Evolutionary conservation across 2,329 filamentous ascomycete genomes (phyloP).

Genomic region (Penicillium aurantiogriseum): DNA sequence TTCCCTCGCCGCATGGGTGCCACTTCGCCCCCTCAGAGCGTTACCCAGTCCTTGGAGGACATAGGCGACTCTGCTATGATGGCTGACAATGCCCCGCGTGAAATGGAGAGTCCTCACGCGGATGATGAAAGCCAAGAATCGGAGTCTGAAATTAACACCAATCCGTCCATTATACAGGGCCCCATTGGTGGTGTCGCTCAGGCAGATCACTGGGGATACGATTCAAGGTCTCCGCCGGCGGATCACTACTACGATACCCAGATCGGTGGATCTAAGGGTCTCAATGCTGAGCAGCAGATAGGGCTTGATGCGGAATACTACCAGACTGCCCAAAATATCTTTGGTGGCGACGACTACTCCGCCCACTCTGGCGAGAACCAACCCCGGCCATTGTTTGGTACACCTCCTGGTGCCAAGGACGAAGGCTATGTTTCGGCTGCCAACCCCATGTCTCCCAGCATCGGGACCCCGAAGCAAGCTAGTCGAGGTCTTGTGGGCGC

Average conservation of each 20-base stretch:
- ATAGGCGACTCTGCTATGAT: slow-evolving; percentile 54
- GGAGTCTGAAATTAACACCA: slow-evolving; percentile 69
- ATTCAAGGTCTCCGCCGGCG: slow-evolving; percentile 52
- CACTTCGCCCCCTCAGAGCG: slow-evolving; percentile 56
- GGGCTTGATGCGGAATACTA: slow-evolving; percentile 62
- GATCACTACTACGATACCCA: slow-evolving; percentile 40
- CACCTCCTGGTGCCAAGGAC: slow-evolving; percentile 65
- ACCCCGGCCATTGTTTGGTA: slow-evolving; percentile 45
- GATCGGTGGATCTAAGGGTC: slow-evolving; percentile 55
- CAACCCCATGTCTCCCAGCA: slow-evolving; percentile 54
- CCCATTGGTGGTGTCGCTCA: slow-evolving; percentile 60
- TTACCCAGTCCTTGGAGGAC: slow-evolving; percentile 48
- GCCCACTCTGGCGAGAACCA: slow-evolving; percentile 35
- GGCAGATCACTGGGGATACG: slow-evolving; percentile 56
- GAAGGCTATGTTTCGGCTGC: slow-evolving; percentile 88
- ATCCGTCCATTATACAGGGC: slow-evolving; percentile 79
- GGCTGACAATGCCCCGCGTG: slow-evolving; percentile 65
- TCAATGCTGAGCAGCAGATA: slow-evolving; percentile 56
- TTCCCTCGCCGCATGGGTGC: slow-evolving; percentile 42
- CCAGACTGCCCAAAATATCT: slow-evolving; percentile 48
- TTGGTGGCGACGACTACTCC: slow-evolving; percentile 42
- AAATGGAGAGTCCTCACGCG: slow-evolving; percentile 68
- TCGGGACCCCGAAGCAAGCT: slow-evolving; percentile 48
- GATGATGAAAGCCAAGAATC: slow-evolving; percentile 65
- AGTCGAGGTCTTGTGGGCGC: slow-evolving; percentile 53